Base-by-base conservation (phyloP, 2,329 filamentous ascomycete genomes). In the Phaeosphaeria sp. region DNA sequence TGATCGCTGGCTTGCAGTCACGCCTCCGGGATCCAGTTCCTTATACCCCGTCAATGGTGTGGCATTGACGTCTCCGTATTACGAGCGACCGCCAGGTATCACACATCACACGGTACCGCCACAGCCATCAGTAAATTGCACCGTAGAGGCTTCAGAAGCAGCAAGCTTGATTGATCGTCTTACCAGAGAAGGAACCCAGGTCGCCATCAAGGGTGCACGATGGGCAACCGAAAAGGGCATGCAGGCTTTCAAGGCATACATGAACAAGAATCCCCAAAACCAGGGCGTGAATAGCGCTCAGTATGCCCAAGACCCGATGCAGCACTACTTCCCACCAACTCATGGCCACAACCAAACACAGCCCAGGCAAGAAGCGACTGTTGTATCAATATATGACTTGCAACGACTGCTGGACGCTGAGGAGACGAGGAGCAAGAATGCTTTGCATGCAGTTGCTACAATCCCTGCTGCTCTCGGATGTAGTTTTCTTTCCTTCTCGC, bases 241-340 rank as follows among this genome's bases (percentile, higher is more conserved):
- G 69, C 89, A 92, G 72, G 89, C 89, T 9, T 92, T 91, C 85
- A 92, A 92, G 69, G 89, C 85, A 68, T 94, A 95, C 78, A 93
- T 91, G 86, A 92, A 90, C 58, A 78, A 77, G 56, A 68, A 69
- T 2, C 54, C 67, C 17, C 68, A 69, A 46, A 36, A 62, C 0
- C 67, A 68, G 22, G 46, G 39, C 43, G 64, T 59, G 2, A 66
- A 63, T n/a, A n/a, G n/a, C 24, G 64, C 63, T 15, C 33, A 60
- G 11, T 71, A 74, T 27, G 63, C 65, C 17, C 60, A 68, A 48
- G 74, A 77, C 76, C 73, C 66, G 78, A 82, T 61, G 57, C 78
- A 81, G 48, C 75, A 80, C 17, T 86, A 87, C 39, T 93, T 93
- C 62, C 91, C 91, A 27, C 91, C 91, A 0, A 93, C 91, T 0